Base-by-base conservation (phyloP, 345 rosid genomes). In the Eutrema heterophyllum region DNA sequence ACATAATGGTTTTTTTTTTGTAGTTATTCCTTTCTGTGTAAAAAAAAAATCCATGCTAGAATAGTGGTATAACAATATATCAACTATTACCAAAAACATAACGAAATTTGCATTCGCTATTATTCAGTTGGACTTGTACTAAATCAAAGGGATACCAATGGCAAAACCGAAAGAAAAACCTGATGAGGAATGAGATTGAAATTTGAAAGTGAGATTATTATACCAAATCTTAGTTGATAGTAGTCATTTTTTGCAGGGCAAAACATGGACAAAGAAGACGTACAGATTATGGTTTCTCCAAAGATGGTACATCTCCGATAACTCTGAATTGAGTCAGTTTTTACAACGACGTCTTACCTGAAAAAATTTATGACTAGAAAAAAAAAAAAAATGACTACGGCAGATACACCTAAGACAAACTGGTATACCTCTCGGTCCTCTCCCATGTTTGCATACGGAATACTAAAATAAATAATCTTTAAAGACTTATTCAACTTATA, bases 151-250 rank as follows among this genome's bases (percentile, higher is more conserved):
- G 39, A 50, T 29, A n/a, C 7, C 21, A 26, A 49, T 10, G 15
- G 45, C n/a, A n/a, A n/a, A n/a, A n/a, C n/a, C n/a, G n/a, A n/a
- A n/a, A n/a, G n/a, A n/a, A n/a, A n/a, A n/a, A n/a, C n/a, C n/a
- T n/a, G n/a, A n/a, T n/a, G n/a, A 30, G 21, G 48, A 32, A 43
- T 72, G 60, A 72, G 38, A 43, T n/a, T n/a, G n/a, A n/a, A n/a
- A n/a, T n/a, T 43, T n/a, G 70, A 73, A 30, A 64, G 64, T 26
- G 71, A 64, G 49, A 63, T n/a, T n/a, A n/a, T n/a, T n/a, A n/a
- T n/a, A n/a, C n/a, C n/a, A n/a, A n/a, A n/a, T n/a, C n/a, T n/a
- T n/a, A n/a, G n/a, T n/a, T n/a, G n/a, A n/a, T n/a, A n/a, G n/a
- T n/a, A n/a, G n/a, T n/a, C n/a, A n/a, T n/a, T n/a, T n/a, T n/a